Conservation (phyloP, 2,329 filamentous ascomycete genomes). For the Cladosporium velox region DNA sequence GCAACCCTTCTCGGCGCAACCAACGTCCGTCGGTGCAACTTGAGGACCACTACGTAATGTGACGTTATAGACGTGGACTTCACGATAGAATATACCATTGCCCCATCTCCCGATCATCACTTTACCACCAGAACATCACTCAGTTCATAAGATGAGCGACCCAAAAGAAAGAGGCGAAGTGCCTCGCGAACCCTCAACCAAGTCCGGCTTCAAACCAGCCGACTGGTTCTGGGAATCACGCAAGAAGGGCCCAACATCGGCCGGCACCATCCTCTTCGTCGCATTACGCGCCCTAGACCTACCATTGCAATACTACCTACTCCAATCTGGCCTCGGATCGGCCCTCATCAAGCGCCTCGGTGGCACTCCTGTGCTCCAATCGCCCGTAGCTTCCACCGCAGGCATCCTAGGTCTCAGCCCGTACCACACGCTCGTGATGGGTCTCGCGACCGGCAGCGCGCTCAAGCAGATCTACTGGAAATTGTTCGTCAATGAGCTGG, state of each 20-base stretch:
- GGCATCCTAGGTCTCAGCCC: conserved; percentile 25
- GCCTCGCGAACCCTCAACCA: conserved; percentile 6
- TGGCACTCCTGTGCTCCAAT: conserved; percentile 11
- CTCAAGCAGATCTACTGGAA: conserved; percentile 35
- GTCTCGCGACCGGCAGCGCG: conserved; percentile 28
- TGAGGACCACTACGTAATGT: neutral
- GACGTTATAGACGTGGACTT: neutral
- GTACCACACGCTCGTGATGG: conserved; percentile 30
- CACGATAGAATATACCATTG: neutral
- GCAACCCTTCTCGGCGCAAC: neutral
- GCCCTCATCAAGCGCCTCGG: conserved; percentile 22
- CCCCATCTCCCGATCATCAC: neutral
- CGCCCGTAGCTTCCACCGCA: conserved; percentile 8
- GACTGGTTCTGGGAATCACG: conserved; percentile 25
- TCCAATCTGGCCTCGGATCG: conserved; percentile 23
- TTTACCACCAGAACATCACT: neutral
- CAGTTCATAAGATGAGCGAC: neutral
- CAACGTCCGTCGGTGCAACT: neutral
- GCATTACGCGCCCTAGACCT: conserved; percentile 26
- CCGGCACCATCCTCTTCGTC: conserved; percentile 27
- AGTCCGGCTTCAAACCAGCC: conserved; percentile 17
- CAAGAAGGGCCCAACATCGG: conserved; percentile 19
- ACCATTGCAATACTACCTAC: conserved; percentile 28
- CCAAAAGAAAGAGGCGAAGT: conserved; percentile 9
- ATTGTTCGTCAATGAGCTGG: conserved; percentile 26